Evolutionary conservation across 352 stramenopile genomes (phyloP).

Genomic region (Thraustochytrium striatum): DNA sequence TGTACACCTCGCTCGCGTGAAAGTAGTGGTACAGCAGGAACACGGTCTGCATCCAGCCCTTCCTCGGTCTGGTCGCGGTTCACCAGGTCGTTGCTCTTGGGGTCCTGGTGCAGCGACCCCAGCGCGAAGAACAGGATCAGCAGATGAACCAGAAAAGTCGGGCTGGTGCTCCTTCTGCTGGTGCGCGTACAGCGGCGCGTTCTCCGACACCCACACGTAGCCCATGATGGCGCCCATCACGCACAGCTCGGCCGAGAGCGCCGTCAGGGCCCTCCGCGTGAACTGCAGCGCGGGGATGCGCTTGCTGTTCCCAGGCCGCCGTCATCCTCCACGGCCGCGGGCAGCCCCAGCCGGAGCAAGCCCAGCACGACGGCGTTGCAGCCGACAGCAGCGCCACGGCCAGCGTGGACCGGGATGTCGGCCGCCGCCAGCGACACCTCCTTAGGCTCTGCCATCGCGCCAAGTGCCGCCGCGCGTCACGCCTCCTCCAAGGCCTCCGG

Average conservation of each 20-base stretch:
- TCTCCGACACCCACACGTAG: slow-evolving; percentile 40
- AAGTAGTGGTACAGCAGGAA: slow-evolving; percentile 87
- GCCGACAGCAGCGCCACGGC: not conserved
- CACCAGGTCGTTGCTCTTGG: slow-evolving; percentile 58
- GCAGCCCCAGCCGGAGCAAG: not conserved
- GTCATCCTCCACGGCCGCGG: not conserved
- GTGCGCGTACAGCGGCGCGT: slow-evolving; percentile 31
- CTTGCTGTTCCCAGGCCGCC: not conserved
- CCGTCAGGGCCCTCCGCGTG: not conserved
- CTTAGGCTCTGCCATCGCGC: too few relatives aligned
- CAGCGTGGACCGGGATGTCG: too few relatives aligned
- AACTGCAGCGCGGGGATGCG: slow-evolving; percentile 14
- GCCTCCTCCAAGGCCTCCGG: too few relatives aligned
- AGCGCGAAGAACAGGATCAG: slow-evolving; percentile 38
- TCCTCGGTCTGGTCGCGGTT: slow-evolving; percentile 83
- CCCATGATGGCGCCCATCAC: slow-evolving; percentile 39
- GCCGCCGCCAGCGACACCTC: too few relatives aligned
- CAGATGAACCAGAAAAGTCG: slow-evolving; percentile 51
- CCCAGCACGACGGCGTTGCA: not conserved
- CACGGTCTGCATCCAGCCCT: slow-evolving; percentile 82
- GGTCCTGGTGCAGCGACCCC: slow-evolving; percentile 24
- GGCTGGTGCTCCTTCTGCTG: slow-evolving; percentile 29
- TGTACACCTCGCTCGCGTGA: slow-evolving; percentile 77
- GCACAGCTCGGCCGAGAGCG: not conserved
- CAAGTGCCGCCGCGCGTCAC: too few relatives aligned